These are phyloP conservation scores for Monosporascus sp. DNA, from an alignment of 2,329 filamentous ascomycete genomes.

Conservation along the genomic window DNA sequence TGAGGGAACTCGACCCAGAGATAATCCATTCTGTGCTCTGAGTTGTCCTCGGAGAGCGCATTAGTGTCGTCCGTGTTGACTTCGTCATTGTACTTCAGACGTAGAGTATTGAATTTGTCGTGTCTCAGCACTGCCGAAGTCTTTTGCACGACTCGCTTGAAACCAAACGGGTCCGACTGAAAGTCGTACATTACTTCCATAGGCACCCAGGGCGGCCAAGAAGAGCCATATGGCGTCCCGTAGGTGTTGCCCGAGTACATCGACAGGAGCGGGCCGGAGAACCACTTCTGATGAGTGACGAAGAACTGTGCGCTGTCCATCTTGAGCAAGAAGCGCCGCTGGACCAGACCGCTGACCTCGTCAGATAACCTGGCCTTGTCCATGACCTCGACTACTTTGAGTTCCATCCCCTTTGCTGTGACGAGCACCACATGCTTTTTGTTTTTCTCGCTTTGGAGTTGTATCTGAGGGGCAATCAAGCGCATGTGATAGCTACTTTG, in stretches of 20 bases:
- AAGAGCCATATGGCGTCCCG: constrained; percentile 74
- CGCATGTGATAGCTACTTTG: constrained; percentile 94
- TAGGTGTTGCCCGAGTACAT: constrained; percentile 95
- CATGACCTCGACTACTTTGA: constrained; percentile 97
- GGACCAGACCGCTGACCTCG: constrained; percentile 89
- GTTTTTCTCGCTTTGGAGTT: constrained; percentile 97
- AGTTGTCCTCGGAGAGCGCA: constrained; percentile 46
- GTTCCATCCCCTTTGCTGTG: constrained; percentile 94
- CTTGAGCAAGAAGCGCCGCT: constrained; percentile 85
- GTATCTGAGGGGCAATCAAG: constrained; percentile 94
- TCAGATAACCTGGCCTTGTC: constrained; percentile 91
- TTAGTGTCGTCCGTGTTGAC: constrained; percentile 62
- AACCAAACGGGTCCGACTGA: constrained; percentile 88
- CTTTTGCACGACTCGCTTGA: constrained; percentile 93
- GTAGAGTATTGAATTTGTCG: constrained; percentile 96
- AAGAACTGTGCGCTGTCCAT: constrained; percentile 99
- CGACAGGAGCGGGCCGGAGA: constrained; percentile 76
- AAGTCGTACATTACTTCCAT: constrained; percentile 99
- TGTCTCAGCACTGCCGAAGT: constrained; percentile 92
- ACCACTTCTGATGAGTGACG: constrained; percentile 88
- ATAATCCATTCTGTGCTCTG: constrained; percentile 85
- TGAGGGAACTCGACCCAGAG: constrained; percentile 96
- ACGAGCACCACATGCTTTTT: constrained; percentile 94
- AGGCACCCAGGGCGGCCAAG: constrained; percentile 97
- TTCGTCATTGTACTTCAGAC: constrained; percentile 95